Percentiles rank a stretch among this genome's conserved stretches.
phyloP scores from a whole-genome alignment of 768 basidiomycete genomes.

The Podaxis sp. region DNA sequence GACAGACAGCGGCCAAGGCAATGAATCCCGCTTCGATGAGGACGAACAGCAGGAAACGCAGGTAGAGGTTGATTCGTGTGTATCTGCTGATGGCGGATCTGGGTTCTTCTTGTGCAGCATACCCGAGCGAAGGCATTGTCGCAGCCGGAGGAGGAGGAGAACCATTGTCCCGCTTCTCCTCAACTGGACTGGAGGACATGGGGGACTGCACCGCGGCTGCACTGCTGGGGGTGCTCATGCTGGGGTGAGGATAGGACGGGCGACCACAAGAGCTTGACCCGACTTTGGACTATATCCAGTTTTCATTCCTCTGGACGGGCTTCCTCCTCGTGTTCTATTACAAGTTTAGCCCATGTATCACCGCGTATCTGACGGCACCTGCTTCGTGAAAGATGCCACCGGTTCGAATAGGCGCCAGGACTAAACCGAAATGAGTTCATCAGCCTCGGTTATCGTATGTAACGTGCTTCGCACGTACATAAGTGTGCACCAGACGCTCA shows the following conservation, averaged over 20 bases:
- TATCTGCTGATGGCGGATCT: neutral
- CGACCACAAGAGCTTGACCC: neutral
- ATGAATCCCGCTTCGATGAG: constrained; percentile 5
- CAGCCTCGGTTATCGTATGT: neutral
- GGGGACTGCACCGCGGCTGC: neutral
- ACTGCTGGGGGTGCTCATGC: constrained; percentile 4
- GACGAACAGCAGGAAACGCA: constrained; percentile 1
- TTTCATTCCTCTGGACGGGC: neutral
- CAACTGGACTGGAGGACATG: neutral
- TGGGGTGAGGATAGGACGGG: neutral
- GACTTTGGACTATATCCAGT: neutral
- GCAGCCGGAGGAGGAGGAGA: neutral
- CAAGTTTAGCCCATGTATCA: constrained; percentile 1
- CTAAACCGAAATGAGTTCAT: neutral
- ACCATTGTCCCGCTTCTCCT: neutral
- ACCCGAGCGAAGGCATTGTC: neutral
- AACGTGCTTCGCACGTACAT: neutral
- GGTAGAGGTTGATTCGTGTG: neutral
- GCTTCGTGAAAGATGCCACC: neutral
- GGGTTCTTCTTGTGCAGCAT: neutral
- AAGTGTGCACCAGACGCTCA: neutral
- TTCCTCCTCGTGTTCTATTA: constrained; percentile 1
- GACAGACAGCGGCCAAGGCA: constrained; percentile 3
- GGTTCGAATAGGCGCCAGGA: neutral
- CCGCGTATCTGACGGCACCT: neutral